phyloP scores from a whole-genome alignment of 768 basidiomycete species.

The Boletus reticulatus region DNA sequence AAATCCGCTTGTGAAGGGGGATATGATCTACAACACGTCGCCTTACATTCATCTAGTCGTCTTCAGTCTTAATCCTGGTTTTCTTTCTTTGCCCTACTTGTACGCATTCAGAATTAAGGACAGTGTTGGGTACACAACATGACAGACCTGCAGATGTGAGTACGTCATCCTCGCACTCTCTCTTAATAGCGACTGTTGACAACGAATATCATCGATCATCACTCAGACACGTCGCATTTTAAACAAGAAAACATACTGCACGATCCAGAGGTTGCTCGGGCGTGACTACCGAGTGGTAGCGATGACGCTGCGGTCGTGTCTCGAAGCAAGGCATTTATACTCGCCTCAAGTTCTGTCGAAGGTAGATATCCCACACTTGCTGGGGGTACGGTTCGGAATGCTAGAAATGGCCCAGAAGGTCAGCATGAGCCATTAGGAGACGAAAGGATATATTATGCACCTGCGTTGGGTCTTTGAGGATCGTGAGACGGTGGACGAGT shows the following conservation, averaged over 20 bases:
- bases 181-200: not conserved
- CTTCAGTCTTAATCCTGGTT: slow-evolving; percentile 14
- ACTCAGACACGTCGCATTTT: not conserved
- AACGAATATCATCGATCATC: not conserved
- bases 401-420: not conserved
- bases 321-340: not conserved
- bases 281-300: not conserved
- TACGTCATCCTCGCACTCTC: slow-evolving; percentile 14
- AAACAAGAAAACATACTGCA: not conserved
- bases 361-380: slow-evolving; percentile 8
- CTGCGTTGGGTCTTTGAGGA: not conserved
- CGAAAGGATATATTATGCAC: not conserved
- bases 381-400: not conserved
- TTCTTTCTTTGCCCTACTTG: slow-evolving; percentile 9
- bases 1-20: not conserved
- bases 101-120: not conserved
- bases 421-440: not conserved
- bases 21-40: too few species aligned
- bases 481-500: not conserved
- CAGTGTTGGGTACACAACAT: not conserved
- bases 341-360: slow-evolving; percentile 1
- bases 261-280: not conserved
- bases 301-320: not conserved
- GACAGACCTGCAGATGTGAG: not conserved
- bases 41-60: not conserved